phyloP scores from a whole-genome alignment of 495 filamentous ascomycete genomes.

The Tuber aestivum region DNA sequence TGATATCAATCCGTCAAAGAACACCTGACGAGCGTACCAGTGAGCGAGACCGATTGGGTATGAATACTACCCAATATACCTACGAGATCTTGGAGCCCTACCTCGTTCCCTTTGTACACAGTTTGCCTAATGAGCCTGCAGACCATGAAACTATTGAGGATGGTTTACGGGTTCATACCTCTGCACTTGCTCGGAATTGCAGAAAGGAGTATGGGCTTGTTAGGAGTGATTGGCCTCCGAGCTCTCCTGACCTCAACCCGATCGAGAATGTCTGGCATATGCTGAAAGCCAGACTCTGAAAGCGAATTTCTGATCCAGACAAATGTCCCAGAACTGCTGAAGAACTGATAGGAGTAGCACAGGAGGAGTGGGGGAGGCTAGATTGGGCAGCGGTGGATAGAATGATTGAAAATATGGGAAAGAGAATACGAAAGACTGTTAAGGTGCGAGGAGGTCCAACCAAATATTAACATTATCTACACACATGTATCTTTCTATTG shows the following conservation, averaged over 20 bases:
- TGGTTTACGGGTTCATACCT: too few species aligned
- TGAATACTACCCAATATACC: background rate
- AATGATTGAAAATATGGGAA: conserved; percentile 12
- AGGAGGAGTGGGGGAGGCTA: conserved; percentile 8
- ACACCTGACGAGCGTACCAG: background rate
- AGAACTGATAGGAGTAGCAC: background rate
- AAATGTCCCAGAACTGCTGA: background rate
- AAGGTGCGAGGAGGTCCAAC: conserved; percentile 3
- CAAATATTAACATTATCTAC: background rate
- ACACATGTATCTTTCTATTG: background rate
- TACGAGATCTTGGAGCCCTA: background rate
- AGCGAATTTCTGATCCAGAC: background rate
- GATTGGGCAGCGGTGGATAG: conserved; percentile 9
- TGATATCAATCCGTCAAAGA: too few species aligned
- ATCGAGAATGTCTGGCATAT: too few species aligned
- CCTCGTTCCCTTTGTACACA: too few species aligned
- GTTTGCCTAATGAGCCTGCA: too few species aligned
- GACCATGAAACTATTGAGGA: too few species aligned
- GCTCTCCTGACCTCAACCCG: too few species aligned
- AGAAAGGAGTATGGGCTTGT: too few species aligned
- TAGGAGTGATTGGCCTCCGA: too few species aligned
- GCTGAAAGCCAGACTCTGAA: background rate
- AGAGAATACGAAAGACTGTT: conserved; percentile 13
- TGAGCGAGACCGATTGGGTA: background rate
- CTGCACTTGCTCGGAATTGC: too few species aligned